phyloP scores from a whole-genome alignment of 192 early-diverging fungal species.

The Coemansia sp. region DNA sequence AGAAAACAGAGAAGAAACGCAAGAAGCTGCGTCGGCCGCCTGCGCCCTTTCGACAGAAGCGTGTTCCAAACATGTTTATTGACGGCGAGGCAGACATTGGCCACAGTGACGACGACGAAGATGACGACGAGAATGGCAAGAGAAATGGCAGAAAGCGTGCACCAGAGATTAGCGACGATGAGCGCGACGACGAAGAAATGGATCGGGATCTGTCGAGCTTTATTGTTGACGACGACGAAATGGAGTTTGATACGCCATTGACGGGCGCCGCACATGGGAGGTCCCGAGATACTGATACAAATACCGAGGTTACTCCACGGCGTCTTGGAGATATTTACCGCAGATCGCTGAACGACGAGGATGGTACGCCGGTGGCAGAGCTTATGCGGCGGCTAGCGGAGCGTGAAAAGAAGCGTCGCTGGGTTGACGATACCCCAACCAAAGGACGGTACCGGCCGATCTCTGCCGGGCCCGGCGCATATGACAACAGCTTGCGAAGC shows the following conservation, averaged over 20 bases:
- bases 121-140: not conserved
- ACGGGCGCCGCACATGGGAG: not conserved
- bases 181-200: constrained; percentile 38
- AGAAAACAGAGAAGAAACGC: not conserved
- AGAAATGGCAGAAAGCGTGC: not conserved
- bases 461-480: not conserved
- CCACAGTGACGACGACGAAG: constrained; percentile 34
- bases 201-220: constrained; percentile 51
- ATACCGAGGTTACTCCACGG: constrained; percentile 15
- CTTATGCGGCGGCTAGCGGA: constrained; percentile 44
- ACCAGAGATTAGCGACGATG: constrained; percentile 20
- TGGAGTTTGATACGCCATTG: constrained; percentile 38
- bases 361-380: constrained; percentile 35
- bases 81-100: constrained; percentile 46
- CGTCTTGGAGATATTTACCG: constrained; percentile 45
- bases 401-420: constrained; percentile 49
- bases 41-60: not conserved
- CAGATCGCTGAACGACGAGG: constrained; percentile 25
- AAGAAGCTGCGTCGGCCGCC: constrained; percentile 17
- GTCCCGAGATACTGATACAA: not conserved
- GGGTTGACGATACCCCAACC: constrained; percentile 51
- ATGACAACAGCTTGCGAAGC: not conserved
- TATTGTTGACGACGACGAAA: constrained; percentile 47
- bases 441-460: not conserved
- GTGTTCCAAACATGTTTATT: constrained; percentile 28